Evolutionary conservation across 108 stramenopile species (phyloP).

Genomic region (Schizochytrium sp.): DNA sequence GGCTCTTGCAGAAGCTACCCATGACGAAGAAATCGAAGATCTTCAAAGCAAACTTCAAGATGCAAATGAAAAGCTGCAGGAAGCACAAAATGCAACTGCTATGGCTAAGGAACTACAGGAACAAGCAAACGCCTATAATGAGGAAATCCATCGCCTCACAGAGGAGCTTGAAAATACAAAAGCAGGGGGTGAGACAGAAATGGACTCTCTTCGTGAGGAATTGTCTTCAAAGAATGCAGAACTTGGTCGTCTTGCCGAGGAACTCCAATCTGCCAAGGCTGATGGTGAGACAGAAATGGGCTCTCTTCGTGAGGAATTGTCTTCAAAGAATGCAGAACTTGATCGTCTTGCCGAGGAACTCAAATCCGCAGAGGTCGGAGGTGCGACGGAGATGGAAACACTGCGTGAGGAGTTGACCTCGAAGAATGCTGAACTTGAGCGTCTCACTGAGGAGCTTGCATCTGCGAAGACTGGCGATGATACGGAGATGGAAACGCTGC

Average conservation of each 20-base stretch:
- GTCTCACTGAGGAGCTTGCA: too few species aligned
- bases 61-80: neutral
- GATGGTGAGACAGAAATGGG: neutral
- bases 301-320: too few species aligned
- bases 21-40: neutral
- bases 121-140: neutral
- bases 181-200: neutral
- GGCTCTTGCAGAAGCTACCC: neutral
- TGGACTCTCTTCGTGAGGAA: too few species aligned
- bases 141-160: neutral
- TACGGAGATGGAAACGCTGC: neutral
- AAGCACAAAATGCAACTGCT: neutral
- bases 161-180: neutral
- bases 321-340: too few species aligned
- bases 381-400: neutral
- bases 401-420: neutral
- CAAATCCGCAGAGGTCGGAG: too few species aligned
- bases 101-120: neutral
- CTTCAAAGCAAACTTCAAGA: neutral
- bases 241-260: neutral
- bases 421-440: neutral
- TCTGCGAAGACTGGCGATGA: too few species aligned
- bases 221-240: too few species aligned
- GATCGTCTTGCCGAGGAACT: too few species aligned
- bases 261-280: neutral